Evolutionary conservation across 2,329 filamentous ascomycete species (phyloP).

Genomic region (Scortechinia acanthostroma): DNA sequence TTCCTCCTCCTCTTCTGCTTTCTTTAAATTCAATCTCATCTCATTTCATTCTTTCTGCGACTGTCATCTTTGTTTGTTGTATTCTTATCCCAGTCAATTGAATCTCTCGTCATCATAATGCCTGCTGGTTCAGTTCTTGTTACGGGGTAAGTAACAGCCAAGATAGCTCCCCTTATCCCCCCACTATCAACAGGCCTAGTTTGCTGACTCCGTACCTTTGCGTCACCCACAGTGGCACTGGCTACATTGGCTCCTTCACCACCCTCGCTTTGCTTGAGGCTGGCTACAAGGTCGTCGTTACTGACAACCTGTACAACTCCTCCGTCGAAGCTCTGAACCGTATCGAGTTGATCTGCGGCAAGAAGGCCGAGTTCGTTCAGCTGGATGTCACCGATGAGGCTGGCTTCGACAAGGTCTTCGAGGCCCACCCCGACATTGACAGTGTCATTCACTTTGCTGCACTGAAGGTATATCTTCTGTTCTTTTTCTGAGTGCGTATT

Average conservation of each 20-base stretch:
- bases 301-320: constrained; percentile 96
- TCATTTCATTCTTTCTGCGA: neutral
- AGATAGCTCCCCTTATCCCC: too few species aligned
- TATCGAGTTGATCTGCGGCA: constrained; percentile 87
- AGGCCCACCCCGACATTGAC: constrained; percentile 85
- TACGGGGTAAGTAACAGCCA: neutral
- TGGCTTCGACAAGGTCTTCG: constrained; percentile 78
- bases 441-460: constrained; percentile 98
- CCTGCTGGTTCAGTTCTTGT: constrained; percentile 2
- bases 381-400: constrained; percentile 81
- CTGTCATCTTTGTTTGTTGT: neutral
- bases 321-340: constrained; percentile 85
- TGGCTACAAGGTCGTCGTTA: constrained; percentile 91
- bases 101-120: neutral
- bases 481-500: too few species aligned
- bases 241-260: constrained; percentile 98
- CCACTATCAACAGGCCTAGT: neutral
- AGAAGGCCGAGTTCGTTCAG: constrained; percentile 77
- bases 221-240: constrained; percentile 69
- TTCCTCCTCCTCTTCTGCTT: neutral
- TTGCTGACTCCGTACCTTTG: neutral
- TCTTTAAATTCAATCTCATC: neutral
- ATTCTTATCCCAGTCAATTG: neutral
- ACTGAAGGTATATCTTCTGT: constrained; percentile 64
- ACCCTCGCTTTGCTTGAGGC: constrained; percentile 83